These are phyloP conservation scores for Rhynchospora breviuscula DNA, from an alignment of 176 grass and related monocot species.

Conservation along the genomic window DNA sequence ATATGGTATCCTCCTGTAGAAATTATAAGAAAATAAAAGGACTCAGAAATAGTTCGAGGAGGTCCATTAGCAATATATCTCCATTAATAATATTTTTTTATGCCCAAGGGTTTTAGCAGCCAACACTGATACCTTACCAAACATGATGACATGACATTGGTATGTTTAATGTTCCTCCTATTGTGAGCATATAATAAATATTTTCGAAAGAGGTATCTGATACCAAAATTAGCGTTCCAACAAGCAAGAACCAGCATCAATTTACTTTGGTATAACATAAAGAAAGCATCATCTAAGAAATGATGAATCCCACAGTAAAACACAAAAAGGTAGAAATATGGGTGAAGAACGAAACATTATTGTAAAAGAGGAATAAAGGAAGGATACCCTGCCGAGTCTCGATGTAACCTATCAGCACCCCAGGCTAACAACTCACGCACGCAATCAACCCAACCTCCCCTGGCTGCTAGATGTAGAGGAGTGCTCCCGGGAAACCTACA, in stretches of 20 bases:
- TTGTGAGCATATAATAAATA: neutral
- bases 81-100: neutral
- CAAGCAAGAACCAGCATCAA: neutral
- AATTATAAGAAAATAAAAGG: neutral
- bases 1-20: slow-evolving; percentile 42
- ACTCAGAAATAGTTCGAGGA: neutral
- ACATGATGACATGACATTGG: neutral
- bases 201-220: neutral
- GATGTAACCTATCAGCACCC: slow-evolving; percentile 44
- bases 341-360: neutral
- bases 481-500: slow-evolving; percentile 46
- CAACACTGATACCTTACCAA: slow-evolving; percentile 2
- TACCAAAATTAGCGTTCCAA: neutral
- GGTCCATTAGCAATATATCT: neutral
- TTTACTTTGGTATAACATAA: neutral
- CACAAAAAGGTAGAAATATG: neutral
- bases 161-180: neutral
- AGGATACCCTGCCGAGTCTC: slow-evolving; percentile 41
- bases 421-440: slow-evolving; percentile 50
- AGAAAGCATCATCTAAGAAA: neutral
- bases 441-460: slow-evolving; percentile 44
- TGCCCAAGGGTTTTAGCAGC: neutral
- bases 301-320: neutral
- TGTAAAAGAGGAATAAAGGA: neutral
- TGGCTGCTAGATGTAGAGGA: slow-evolving; percentile 49